Evolutionary conservation across 2,329 filamentous ascomycete species (phyloP).

Genomic region (Phialocephala subalpina): DNA sequence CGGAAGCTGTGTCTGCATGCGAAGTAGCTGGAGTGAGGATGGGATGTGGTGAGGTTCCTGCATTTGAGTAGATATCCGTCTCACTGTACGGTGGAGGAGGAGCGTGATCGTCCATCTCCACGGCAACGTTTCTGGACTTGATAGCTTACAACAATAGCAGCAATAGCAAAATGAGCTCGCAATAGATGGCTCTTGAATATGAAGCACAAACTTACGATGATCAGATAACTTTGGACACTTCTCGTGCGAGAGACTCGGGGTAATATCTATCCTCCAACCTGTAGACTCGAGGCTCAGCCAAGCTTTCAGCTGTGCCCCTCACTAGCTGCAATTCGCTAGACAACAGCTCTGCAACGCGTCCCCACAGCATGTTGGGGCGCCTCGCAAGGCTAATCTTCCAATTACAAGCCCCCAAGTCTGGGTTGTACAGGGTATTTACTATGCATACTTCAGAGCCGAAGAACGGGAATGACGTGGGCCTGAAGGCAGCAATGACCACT

Average conservation of each 20-base stretch:
- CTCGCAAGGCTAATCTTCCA: background rate
- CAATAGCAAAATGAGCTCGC: background rate
- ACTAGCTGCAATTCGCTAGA: background rate
- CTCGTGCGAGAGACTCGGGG: background rate
- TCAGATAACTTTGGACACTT: background rate
- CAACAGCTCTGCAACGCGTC: background rate
- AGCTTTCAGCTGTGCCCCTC: constrained; percentile 6
- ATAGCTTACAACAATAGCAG: background rate
- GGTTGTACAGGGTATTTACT: background rate
- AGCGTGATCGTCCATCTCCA: constrained; percentile 43
- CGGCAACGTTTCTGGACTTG: background rate
- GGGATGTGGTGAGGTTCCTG: constrained; percentile 43
- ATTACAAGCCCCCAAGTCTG: background rate
- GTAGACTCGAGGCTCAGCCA: constrained; percentile 1
- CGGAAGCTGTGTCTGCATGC: constrained; percentile 48
- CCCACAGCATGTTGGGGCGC: constrained; percentile 6
- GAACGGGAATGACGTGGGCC: constrained; percentile 4
- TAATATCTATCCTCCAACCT: background rate
- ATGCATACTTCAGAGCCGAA: background rate
- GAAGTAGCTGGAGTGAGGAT: constrained; percentile 38
- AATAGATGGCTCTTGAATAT: background rate
- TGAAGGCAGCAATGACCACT: background rate
- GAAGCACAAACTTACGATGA: background rate
- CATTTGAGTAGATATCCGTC: constrained; percentile 61
- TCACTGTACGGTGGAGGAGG: constrained; percentile 66